Evolutionary conservation across 164 flowering plant species (phyloP), one percentile per base, ranked within the genome.

Genomic region (Nymphaea colorata): DNA sequence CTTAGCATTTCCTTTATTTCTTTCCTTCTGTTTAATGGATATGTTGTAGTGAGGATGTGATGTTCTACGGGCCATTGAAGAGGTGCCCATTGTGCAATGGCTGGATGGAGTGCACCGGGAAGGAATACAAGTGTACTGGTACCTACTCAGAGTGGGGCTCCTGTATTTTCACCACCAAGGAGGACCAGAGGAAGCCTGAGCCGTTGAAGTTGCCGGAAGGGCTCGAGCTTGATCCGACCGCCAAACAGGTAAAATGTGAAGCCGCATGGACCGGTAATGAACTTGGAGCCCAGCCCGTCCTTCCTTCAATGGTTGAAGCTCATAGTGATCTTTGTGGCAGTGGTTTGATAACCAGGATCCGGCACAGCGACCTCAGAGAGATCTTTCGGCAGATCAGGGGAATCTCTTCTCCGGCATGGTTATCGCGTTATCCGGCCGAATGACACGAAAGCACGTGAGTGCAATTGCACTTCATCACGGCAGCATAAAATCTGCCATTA

Each of bases 61-160:
- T 92, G 75, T 86, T 83, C 43, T 85, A 73, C 72, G 95, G 96
- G 69, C 79, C 91, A 16, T 8, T 88, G 25, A 84, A 79, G 11
- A 77, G 68, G 57, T 93, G 95, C 71, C 84, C 86, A 2, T 65
- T 79, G 16, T 88, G 95, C 78, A 75, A 70, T n/a, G 78, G 87
- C 11, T 25, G 41, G 12, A 43, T 90, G 76, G 83, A 79, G 65
- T 80, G 47, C 67, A 71, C 68, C n/a, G 83, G 86, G 0, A 75
- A 47, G 6, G 66, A 76, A 12, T 90, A 85, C 68, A 14, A 64
- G 0, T 93, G 96, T 80, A 76, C 44, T 5, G 87, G 87, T 3
- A 41, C 64, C 2, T 80, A 79, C 43, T 87, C 87, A 67, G 96
- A 87, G 67, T 93, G 96, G 95, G 81, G 89, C 3, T 67, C 79